Conservation (phyloP, 495 filamentous ascomycete genomes). For the Daldinia concentrica region DNA sequence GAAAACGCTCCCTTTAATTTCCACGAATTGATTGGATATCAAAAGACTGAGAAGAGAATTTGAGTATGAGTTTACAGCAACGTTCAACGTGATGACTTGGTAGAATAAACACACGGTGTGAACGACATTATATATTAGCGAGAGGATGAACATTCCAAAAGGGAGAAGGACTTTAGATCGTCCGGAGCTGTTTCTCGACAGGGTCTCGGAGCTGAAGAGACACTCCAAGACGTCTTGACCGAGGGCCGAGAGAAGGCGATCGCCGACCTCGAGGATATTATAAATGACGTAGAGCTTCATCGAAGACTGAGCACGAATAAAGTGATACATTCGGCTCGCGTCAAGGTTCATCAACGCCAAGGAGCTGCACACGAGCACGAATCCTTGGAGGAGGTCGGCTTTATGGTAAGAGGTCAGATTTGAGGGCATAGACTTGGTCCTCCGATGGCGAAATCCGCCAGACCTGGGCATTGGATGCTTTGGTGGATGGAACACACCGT, state of each 20-base stretch:
- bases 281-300: slow-evolving; percentile 99
- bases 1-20: slow-evolving; percentile 97
- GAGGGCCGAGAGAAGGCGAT: slow-evolving; percentile 86
- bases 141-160: slow-evolving; percentile 88
- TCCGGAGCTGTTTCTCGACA: slow-evolving; percentile 86
- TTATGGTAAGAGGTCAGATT: slow-evolving; percentile 87
- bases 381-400: slow-evolving; percentile 90
- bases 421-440: slow-evolving; percentile 85
- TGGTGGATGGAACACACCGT: slow-evolving; percentile 46
- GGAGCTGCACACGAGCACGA: slow-evolving; percentile 85
- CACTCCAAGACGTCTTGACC: slow-evolving; percentile 97
- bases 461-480: slow-evolving; percentile 45
- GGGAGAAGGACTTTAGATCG: slow-evolving; percentile 92
- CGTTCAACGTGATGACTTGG: slow-evolving; percentile 96
- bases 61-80: slow-evolving; percentile 98
- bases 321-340: slow-evolving; percentile 97
- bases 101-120: slow-evolving; percentile 92
- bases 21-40: slow-evolving; percentile 95
- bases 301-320: slow-evolving; percentile 92
- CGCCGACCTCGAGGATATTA: slow-evolving; percentile 90
- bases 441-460: slow-evolving; percentile 66
- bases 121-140: slow-evolving; percentile 84
- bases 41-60: slow-evolving; percentile 93
- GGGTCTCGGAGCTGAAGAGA: slow-evolving; percentile 88
- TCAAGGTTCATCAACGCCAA: slow-evolving; percentile 89